A percentile compares a stretch with the other conserved stretches of the same genome.
Evolutionary conservation across 2,329 filamentous ascomycete genomes (phyloP).

Genomic region (Pseudogymnoascus sp.): DNA sequence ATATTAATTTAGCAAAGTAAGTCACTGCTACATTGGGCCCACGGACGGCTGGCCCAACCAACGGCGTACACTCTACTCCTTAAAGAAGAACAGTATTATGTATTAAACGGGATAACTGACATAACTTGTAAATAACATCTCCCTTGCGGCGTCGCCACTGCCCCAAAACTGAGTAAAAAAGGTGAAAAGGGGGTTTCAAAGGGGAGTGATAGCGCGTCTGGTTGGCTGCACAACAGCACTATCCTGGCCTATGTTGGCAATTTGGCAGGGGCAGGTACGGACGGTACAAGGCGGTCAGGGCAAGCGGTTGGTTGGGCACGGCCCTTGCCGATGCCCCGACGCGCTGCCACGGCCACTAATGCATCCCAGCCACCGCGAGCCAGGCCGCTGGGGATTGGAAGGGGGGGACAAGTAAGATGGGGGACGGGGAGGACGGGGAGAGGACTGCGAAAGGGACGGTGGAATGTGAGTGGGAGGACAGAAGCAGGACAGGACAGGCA

Average conservation of each 20-base stretch:
- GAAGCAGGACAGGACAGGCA: not conserved
- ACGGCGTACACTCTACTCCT: not conserved
- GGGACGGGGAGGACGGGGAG: not conserved
- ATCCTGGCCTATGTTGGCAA: not conserved
- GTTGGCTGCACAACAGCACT: not conserved
- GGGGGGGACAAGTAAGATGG: not conserved
- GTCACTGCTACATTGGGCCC: not conserved
- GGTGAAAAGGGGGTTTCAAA: slow-evolving; percentile 3
- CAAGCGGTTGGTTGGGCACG: not conserved
- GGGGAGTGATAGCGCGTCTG: not conserved
- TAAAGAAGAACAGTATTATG: not conserved
- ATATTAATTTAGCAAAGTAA: slow-evolving; percentile 1
- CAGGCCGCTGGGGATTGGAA: not conserved
- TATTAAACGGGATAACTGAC: not conserved
- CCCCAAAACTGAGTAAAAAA: not conserved
- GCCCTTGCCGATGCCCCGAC: slow-evolving; percentile 4
- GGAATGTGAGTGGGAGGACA: not conserved
- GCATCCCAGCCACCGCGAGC: slow-evolving; percentile 6
- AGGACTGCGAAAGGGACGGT: not conserved
- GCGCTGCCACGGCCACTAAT: slow-evolving; percentile 4
- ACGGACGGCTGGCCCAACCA: not conserved
- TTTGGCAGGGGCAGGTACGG: not conserved
- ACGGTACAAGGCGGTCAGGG: not conserved
- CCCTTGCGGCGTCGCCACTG: not conserved
- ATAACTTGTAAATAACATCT: not conserved